These are phyloP conservation scores for Paecilomyces variotii DNA, from an alignment of 2,329 filamentous ascomycete genomes.

Conservation along the genomic window DNA sequence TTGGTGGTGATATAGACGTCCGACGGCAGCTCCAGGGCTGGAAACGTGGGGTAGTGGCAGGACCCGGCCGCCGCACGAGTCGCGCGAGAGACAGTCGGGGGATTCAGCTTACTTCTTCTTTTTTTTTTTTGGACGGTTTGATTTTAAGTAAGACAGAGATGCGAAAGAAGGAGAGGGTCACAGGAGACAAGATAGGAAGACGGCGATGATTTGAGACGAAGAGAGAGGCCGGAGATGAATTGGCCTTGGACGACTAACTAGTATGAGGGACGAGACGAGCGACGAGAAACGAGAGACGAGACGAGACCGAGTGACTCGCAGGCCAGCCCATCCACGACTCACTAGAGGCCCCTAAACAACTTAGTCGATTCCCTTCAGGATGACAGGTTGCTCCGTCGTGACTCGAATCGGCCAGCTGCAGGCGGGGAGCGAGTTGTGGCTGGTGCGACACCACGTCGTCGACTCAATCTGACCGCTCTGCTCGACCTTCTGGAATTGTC, in stretches of 20 bases:
- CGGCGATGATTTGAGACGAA: not conserved
- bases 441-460: not conserved
- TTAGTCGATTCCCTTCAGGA: not conserved
- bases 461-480: not conserved
- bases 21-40: constrained; percentile 13
- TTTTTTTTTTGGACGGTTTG: not conserved
- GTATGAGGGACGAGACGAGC: not conserved
- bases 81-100: not conserved
- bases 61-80: not conserved
- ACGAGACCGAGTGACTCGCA: not conserved
- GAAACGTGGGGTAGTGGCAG: not conserved
- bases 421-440: not conserved
- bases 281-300: not conserved
- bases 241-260: not conserved
- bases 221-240: not conserved
- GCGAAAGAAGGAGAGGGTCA: not conserved
- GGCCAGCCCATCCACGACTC: not conserved
- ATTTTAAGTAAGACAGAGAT: not conserved
- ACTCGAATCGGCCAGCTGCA: constrained; percentile 6
- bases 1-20: constrained; percentile 4
- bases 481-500: not conserved
- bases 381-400: not conserved
- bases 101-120: not conserved
- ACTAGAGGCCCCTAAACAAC: not conserved
- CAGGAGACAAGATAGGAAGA: not conserved